Evolutionary conservation across 352 stramenopile genomes (phyloP).

Genomic region (Phytophthora brassicae): DNA sequence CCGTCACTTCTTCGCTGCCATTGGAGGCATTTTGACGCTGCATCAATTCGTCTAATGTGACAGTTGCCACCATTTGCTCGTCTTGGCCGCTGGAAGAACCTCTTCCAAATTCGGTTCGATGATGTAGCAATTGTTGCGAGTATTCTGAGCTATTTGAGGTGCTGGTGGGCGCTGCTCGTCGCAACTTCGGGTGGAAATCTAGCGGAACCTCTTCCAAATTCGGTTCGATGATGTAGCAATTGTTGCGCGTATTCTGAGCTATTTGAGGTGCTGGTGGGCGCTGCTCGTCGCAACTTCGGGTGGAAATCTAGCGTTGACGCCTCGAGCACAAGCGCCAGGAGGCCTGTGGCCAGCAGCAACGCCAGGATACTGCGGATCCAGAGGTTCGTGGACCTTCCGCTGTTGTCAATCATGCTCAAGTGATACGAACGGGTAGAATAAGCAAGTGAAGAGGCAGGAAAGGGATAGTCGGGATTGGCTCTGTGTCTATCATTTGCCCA

Average conservation of each 20-base stretch:
- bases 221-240: too few relatives aligned
- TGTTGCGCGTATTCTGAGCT: slow-evolving; percentile 7
- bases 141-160: not conserved
- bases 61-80: slow-evolving; percentile 5
- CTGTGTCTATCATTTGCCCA: slow-evolving; percentile 15
- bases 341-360: slow-evolving; percentile 30
- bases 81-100: not conserved
- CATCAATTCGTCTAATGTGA: slow-evolving; percentile 20
- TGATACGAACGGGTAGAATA: not conserved
- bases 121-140: slow-evolving; percentile 20
- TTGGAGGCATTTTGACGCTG: slow-evolving; percentile 11
- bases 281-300: slow-evolving; percentile 26
- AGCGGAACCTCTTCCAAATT: too few relatives aligned
- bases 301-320: slow-evolving; percentile 36
- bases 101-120: too few relatives aligned
- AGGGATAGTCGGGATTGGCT: slow-evolving; percentile 23
- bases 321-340: slow-evolving; percentile 33
- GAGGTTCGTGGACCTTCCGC: not conserved
- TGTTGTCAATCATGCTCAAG: slow-evolving; percentile 9
- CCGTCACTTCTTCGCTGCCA: slow-evolving; percentile 25
- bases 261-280: slow-evolving; percentile 6
- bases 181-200: slow-evolving; percentile 31
- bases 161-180: slow-evolving; percentile 20
- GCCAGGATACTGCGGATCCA: slow-evolving; percentile 35
- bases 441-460: not conserved